A percentile compares a stretch with the other conserved stretches of the same genome.
Conservation (phyloP, 768 basidiomycete genomes). For the Exsudoporus frostii region DNA sequence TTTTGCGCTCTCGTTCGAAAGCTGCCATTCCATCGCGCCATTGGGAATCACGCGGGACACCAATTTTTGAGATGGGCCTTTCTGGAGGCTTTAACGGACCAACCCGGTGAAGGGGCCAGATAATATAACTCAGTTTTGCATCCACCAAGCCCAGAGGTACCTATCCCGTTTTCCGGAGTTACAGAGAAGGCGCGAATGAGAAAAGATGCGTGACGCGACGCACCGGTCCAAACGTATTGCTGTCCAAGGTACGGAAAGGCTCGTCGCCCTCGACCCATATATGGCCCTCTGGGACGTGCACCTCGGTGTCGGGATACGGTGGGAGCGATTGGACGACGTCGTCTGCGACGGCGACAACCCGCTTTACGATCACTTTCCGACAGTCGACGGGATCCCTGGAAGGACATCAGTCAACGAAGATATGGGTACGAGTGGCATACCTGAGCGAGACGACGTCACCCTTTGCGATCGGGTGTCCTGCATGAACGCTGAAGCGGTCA, state of each 20-base stretch:
- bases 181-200: background rate
- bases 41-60: conserved; percentile 18
- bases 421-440: conserved; percentile 30
- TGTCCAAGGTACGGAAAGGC: conserved; percentile 54
- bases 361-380: conserved; percentile 55
- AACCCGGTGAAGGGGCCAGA: conserved; percentile 52
- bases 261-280: conserved; percentile 66
- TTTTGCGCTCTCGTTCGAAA: conserved; percentile 28
- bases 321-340: conserved; percentile 66
- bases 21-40: conserved; percentile 32
- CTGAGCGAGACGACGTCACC: conserved; percentile 66
- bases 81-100: conserved; percentile 34
- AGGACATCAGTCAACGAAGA: background rate
- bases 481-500: conserved; percentile 45
- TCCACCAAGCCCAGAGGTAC: conserved; percentile 49
- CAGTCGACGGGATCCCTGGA: conserved; percentile 60
- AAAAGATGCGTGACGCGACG: conserved; percentile 14
- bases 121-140: conserved; percentile 45
- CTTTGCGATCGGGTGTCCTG: conserved; percentile 37
- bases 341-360: conserved; percentile 61
- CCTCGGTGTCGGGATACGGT: conserved; percentile 56
- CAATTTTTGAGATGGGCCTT: conserved; percentile 13
- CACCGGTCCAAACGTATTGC: conserved; percentile 72
- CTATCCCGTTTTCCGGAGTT: background rate
- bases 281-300: conserved; percentile 57